Evolutionary conservation across 164 flowering plant species (phyloP), one percentile per base, ranked within the genome.

Genomic region (Platanus orientalis): DNA sequence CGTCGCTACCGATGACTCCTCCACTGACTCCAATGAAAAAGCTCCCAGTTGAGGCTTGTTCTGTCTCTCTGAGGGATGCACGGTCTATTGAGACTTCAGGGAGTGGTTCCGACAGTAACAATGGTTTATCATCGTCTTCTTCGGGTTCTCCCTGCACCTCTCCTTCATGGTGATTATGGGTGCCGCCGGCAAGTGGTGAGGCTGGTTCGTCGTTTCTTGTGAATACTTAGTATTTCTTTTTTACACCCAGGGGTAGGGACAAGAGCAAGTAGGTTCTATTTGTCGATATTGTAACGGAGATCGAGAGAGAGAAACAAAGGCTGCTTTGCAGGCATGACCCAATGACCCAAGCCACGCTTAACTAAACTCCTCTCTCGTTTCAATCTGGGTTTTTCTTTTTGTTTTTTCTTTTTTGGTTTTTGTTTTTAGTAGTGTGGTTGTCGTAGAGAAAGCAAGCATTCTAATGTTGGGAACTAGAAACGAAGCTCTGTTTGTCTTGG

Each of bases 21-120:
- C 87, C 86, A 39, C 63, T 89, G 34, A 72, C 81, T 6, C 89
- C 90, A 11, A 85, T 88, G 90, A 88, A 90, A 85, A 83, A 84
- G 69, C 86, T 90, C 26, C 89, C 93, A 0, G 76, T 69, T 2
- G 76, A 75, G 67, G 90, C 83, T 16, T 74, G 84, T 51, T 85
- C 90, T 1, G 75, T 87, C 27, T 69, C 83, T 23, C 64, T 88
- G 17, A 73, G 78, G 60, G 84, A 87, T 61, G 84, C 78, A 3
- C 56, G 81, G 56, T 80, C 80, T 4, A 50, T 85, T 1, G 79
- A 68, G 0, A 75, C 78, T 63, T 81, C 89, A 4, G 76, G 75
- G 0, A 79, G 89, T 61, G 85, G 80, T 55, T 82, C 87, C 0
- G 78, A 76, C 39, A 86, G 78, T 44, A 72, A 74, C 30, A 75